These are phyloP conservation scores for Cladosporium colombiae DNA, from an alignment of 2,329 filamentous ascomycete genomes.

Conservation along the genomic window DNA sequence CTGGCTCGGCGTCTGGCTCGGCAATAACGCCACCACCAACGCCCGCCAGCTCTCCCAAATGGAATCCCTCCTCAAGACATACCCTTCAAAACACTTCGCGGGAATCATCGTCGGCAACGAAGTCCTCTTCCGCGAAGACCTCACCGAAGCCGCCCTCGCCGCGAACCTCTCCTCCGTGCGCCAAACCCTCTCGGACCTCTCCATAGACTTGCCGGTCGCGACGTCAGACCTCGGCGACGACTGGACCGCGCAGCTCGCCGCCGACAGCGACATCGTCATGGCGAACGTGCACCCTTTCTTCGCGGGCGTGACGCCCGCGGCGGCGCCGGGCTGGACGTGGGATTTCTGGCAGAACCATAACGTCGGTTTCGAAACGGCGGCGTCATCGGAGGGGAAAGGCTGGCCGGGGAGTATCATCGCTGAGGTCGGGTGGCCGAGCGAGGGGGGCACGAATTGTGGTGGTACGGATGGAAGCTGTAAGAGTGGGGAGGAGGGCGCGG, in stretches of 20 bases:
- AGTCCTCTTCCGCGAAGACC: slow-evolving; percentile 63
- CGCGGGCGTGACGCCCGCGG: slow-evolving; percentile 67
- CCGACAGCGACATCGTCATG: slow-evolving; percentile 83
- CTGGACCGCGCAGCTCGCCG: slow-evolving; percentile 72
- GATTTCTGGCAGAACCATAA: slow-evolving; percentile 76
- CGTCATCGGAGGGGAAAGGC: slow-evolving; percentile 56
- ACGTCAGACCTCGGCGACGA: slow-evolving; percentile 88
- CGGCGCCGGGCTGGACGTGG: slow-evolving; percentile 78
- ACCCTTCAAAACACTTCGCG: slow-evolving; percentile 56
- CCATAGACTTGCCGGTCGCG: slow-evolving; percentile 73
- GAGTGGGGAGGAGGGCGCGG: slow-evolving; percentile 59
- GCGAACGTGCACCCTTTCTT: slow-evolving; percentile 98
- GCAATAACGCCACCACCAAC: slow-evolving; percentile 80
- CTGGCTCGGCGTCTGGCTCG: slow-evolving; percentile 94
- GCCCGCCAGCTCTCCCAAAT: slow-evolving; percentile 78
- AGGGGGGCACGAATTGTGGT: slow-evolving; percentile 78
- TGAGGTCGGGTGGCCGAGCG: slow-evolving; percentile 88
- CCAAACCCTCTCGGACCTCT: slow-evolving; percentile 67
- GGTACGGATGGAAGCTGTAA: slow-evolving; percentile 52
- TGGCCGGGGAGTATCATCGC: slow-evolving; percentile 61
- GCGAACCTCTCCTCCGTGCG: slow-evolving; percentile 67
- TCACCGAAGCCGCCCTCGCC: slow-evolving; percentile 65
- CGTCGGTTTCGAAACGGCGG: slow-evolving; percentile 61
- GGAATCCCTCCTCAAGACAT: slow-evolving; percentile 75
- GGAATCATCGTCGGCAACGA: slow-evolving; percentile 66